Evolutionary conservation across 106 monocot genomes (phyloP), one percentile per base, ranked within the genome.

Genomic region (Dendrobium nobile): DNA sequence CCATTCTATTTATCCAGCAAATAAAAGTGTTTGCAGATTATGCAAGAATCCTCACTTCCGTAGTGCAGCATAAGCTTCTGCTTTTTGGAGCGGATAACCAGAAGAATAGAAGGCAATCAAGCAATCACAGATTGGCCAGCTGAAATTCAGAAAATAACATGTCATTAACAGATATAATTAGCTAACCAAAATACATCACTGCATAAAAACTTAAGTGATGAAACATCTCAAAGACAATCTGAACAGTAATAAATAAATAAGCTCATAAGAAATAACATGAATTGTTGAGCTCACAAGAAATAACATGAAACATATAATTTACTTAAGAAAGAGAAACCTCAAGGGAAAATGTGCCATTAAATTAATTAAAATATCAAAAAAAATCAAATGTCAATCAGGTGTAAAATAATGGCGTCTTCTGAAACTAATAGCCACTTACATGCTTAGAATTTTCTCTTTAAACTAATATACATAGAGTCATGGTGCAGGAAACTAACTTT

Each of bases 121-220:
- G 78, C 98, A 99, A 88, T 99, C 98, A 87, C 98, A 95, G 64
- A 93, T 87, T 77, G 98, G 98, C 98, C 98, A 99, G 48, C 98
- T 99, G 95, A 65, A 87, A 89, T 68, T 75, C 16, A 44, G 4
- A 75, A 41, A 44, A 75, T 37, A 72, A 13, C 6, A 43, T 44
- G 43, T 44, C 74, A 44, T 75, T 17, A 8, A 75, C 4, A 75
- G 2, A 41, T 5, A 26, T 37, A 16, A 37, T 37, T 22, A 70
- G 68, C 13, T 37, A 61, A 70, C 33, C 68, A 33, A 8, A 70
- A 27, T 70, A 31, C 2, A 11, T 22, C 22, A 67, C 28, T 7
- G 26, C 27, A 9, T 9, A 26, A 26, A 67, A 27, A 11, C 22
- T 24, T 26, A 5, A 28, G 19, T 67, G 28, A 5, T 1, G 3